These are phyloP conservation scores for Xylaria flabelliformis DNA, from an alignment of 495 filamentous ascomycete genomes.

Conservation along the genomic window DNA sequence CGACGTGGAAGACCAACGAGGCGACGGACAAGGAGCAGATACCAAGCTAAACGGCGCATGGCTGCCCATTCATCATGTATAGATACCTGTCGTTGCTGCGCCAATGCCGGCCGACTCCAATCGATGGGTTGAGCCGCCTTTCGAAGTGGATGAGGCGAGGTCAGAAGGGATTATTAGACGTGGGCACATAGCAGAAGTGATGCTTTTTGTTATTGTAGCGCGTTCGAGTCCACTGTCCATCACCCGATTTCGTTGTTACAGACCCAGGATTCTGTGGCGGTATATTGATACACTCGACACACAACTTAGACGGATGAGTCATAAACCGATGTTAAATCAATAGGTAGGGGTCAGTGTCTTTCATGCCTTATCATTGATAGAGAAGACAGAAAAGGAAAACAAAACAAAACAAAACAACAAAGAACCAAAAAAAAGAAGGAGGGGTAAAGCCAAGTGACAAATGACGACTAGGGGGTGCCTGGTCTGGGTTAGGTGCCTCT, in stretches of 20 bases:
- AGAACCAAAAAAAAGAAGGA: slow-evolving; percentile 12
- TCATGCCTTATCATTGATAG: no score
- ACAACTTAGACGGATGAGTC: neutral
- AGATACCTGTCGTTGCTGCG: slow-evolving; percentile 32
- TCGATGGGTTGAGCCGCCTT: slow-evolving; percentile 16
- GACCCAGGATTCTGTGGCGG: neutral
- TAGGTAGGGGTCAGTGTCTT: no score
- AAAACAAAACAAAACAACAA: neutral
- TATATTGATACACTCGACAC: neutral
- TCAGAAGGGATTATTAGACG: slow-evolving; percentile 20
- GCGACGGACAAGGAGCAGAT: slow-evolving; percentile 30
- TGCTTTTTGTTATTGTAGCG: neutral
- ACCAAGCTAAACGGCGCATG: slow-evolving; percentile 42
- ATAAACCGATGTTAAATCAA: slow-evolving; percentile 16
- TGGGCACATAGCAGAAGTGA: neutral
- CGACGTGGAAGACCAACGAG: slow-evolving; percentile 40
- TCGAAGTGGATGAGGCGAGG: slow-evolving; percentile 15
- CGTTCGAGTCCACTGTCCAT: neutral
- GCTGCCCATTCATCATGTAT: slow-evolving; percentile 44
- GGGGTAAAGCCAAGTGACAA: slow-evolving; percentile 21
- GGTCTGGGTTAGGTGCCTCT: slow-evolving; percentile 20
- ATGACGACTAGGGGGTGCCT: slow-evolving; percentile 11
- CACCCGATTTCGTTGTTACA: neutral
- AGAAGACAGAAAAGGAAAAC: neutral
- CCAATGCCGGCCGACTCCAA: slow-evolving; percentile 7